phyloP scores from a whole-genome alignment of 306 rosid species.

The Phaseolus lunatus region DNA sequence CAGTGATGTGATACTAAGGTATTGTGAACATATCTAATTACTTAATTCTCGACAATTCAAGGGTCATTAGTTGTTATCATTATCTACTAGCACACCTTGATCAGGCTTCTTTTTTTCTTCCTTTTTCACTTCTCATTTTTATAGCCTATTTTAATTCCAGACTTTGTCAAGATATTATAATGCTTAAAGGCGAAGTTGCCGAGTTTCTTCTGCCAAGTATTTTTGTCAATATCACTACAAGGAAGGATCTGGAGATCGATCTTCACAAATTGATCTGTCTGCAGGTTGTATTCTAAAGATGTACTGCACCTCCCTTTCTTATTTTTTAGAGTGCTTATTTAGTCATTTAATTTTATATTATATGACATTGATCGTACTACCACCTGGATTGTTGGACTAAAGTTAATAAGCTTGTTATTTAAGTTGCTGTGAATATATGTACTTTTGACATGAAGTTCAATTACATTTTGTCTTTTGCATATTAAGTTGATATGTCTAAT shows the following conservation, averaged over 20 bases:
- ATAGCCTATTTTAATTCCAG: conserved; percentile 55
- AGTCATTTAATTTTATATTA: conserved; percentile 1
- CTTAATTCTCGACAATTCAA: conserved; percentile 8
- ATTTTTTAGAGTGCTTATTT: conserved; percentile 16
- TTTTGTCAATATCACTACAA: conserved; percentile 77
- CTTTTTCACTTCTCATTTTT: conserved; percentile 38
- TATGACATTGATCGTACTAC: conserved; percentile 3
- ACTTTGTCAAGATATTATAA: conserved; percentile 84
- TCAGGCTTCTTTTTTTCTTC: conserved; percentile 21
- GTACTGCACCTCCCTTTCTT: background rate
- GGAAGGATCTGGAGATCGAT: conserved; percentile 74
- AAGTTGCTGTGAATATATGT: conserved; percentile 15
- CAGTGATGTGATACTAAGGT: conserved; percentile 85
- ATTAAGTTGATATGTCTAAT: conserved; percentile 32
- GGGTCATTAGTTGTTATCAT: conserved; percentile 12
- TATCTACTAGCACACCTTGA: conserved; percentile 14
- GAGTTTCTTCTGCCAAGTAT: conserved; percentile 85
- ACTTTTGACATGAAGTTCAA: conserved; percentile 11
- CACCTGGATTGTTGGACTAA: conserved; percentile 5
- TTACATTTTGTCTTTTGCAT: background rate
- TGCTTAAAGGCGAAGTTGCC: conserved; percentile 83
- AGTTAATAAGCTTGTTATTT: conserved; percentile 24
- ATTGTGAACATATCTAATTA: conserved; percentile 13
- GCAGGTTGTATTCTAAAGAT: conserved; percentile 61
- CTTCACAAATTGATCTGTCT: conserved; percentile 66